phyloP scores from a whole-genome alignment of 345 rosid species.

The Citrus australasica region DNA sequence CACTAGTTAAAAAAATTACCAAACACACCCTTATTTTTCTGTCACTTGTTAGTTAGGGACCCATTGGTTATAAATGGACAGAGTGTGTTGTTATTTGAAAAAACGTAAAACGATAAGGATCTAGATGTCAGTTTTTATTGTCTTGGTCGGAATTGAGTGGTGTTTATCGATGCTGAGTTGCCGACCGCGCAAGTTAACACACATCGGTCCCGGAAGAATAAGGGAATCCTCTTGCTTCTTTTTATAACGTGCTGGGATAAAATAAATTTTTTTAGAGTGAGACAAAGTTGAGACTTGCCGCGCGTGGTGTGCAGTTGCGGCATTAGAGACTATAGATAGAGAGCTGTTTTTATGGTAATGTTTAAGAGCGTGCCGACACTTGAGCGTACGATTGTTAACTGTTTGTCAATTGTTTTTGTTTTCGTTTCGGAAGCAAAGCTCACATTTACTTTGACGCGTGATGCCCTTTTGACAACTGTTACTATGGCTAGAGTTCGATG shows the following conservation, averaged over 20 bases:
- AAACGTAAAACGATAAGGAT: no score
- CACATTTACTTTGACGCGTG: neutral
- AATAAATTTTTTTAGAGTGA: neutral
- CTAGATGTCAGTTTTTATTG: neutral
- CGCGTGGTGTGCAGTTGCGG: neutral
- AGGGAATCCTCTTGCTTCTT: neutral
- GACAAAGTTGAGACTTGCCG: neutral
- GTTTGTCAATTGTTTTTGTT: neutral
- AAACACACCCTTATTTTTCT: no score
- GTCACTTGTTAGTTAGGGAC: no score
- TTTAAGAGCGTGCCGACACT: neutral
- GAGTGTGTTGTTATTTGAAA: no score
- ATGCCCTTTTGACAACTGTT: neutral
- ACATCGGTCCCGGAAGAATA: neutral
- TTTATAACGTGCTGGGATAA: neutral
- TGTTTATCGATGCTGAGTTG: no score
- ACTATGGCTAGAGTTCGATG: neutral
- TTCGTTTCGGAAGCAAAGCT: neutral
- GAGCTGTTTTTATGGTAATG: neutral
- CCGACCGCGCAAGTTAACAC: conserved; percentile 14
- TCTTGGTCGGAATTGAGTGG: neutral
- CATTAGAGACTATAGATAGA: neutral
- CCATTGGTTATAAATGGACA: no score
- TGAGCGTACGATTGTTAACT: neutral
- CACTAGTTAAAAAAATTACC: no score